These are phyloP conservation scores for Microcyclospora pomicola DNA, from an alignment of 2,329 filamentous ascomycete genomes.

Conservation along the genomic window DNA sequence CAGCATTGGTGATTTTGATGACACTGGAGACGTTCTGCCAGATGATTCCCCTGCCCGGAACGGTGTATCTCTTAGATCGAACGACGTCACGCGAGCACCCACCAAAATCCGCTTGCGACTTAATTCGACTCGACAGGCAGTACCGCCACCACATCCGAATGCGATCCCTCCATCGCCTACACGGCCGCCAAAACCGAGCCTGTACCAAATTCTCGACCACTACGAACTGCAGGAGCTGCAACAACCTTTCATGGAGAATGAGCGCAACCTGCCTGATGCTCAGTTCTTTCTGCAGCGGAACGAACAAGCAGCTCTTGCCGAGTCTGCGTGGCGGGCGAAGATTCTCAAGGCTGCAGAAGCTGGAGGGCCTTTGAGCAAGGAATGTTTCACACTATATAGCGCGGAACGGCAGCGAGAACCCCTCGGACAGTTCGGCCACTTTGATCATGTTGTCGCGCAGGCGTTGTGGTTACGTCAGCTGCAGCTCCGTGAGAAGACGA, in stretches of 20 bases:
- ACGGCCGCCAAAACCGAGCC: constrained; percentile 15
- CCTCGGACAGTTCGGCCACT: constrained; percentile 67
- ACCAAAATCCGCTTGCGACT: constrained; percentile 20
- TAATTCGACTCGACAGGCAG: constrained; percentile 6
- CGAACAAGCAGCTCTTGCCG: constrained; percentile 14
- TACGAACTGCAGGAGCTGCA: constrained; percentile 22
- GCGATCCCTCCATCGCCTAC: constrained; percentile 15
- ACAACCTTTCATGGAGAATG: constrained; percentile 19
- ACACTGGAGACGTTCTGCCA: neutral
- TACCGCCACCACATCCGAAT: constrained; percentile 20
- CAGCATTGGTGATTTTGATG: constrained; percentile 4
- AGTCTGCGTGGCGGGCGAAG: constrained; percentile 30
- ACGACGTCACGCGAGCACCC: constrained; percentile 8
- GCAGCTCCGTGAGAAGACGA: constrained; percentile 62
- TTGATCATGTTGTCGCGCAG: constrained; percentile 71
- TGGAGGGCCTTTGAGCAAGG: constrained; percentile 60
- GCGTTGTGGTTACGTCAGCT: constrained; percentile 68
- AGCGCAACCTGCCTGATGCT: constrained; percentile 16
- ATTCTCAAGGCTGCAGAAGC: constrained; percentile 56
- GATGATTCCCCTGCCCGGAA: neutral
- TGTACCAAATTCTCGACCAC: constrained; percentile 21
- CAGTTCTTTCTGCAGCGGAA: constrained; percentile 13
- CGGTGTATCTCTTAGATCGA: neutral
- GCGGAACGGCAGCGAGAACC: constrained; percentile 58
- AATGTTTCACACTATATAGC: constrained; percentile 35